These are phyloP conservation scores for Dujonia santamariae DNA, from an alignment of 1,139 yeast genomes.

Conservation along the genomic window DNA sequence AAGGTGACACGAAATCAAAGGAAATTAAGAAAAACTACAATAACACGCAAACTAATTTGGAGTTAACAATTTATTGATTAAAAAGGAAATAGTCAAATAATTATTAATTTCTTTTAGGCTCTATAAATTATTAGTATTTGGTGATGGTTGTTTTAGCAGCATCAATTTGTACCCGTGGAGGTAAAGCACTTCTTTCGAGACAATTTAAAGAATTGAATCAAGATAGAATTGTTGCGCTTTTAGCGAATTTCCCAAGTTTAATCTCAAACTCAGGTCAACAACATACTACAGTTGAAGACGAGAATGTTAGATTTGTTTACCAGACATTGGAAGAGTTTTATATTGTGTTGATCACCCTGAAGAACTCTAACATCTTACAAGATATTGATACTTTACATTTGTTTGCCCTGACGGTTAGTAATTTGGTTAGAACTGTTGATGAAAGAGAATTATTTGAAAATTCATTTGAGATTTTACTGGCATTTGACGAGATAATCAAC, in stretches of 20 bases:
- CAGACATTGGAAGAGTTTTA: slow-evolving; percentile 95
- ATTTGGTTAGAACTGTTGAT: slow-evolving; percentile 69
- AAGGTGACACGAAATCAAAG: too few relatives aligned
- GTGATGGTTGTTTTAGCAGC: slow-evolving; percentile 80
- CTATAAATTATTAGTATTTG: too few relatives aligned
- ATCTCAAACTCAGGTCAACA: slow-evolving; percentile 71
- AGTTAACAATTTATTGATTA: too few relatives aligned
- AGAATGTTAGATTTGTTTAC: slow-evolving; percentile 86
- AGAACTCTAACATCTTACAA: slow-evolving; percentile 88
- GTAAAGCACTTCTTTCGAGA: slow-evolving; percentile 89
- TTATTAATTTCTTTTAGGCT: too few relatives aligned
- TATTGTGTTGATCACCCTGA: slow-evolving; percentile 87
- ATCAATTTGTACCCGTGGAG: slow-evolving; percentile 91
- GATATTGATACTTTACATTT: slow-evolving; percentile 91
- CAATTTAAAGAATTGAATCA: slow-evolving; percentile 85
- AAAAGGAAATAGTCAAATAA: too few relatives aligned
- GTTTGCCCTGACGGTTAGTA: slow-evolving; percentile 77
- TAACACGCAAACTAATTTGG: too few relatives aligned
- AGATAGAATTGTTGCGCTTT: slow-evolving; percentile 81
- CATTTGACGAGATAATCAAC: slow-evolving; percentile 90
- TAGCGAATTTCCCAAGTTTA: slow-evolving; percentile 83
- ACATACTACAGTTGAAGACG: slow-evolving; percentile 95
- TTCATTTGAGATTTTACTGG: slow-evolving; percentile 85
- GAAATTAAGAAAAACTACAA: too few relatives aligned
- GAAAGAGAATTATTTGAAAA: slow-evolving; percentile 81